A percentile compares a stretch with the other conserved stretches of the same genome.
Conservation (phyloP, 2,329 filamentous ascomycete genomes). For the Paecilomyces variotii region DNA sequence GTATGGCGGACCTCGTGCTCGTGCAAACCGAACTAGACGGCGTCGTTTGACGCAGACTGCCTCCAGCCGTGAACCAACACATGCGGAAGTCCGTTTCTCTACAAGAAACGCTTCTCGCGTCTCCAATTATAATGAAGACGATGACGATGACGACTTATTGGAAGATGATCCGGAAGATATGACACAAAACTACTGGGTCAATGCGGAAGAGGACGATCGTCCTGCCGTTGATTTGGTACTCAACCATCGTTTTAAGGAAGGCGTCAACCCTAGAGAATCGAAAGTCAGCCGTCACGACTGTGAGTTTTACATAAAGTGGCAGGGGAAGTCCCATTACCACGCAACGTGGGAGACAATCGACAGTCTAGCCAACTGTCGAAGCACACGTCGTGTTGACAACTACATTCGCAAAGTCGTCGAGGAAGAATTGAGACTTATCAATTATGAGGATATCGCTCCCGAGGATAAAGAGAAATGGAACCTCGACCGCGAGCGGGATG, state of each 20-base stretch:
- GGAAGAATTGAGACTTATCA: slow-evolving; percentile 68
- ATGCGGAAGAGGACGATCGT: slow-evolving; percentile 64
- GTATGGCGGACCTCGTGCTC: slow-evolving; percentile 69
- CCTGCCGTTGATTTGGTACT: slow-evolving; percentile 88
- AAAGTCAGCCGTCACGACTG: slow-evolving; percentile 57
- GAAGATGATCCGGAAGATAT: slow-evolving; percentile 51
- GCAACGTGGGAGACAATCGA: slow-evolving; percentile 87
- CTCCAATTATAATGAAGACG: slow-evolving; percentile 59
- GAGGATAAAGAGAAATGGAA: slow-evolving; percentile 91
- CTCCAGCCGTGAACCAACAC: slow-evolving; percentile 55
- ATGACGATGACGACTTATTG: slow-evolving; percentile 49
- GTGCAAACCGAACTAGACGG: slow-evolving; percentile 65
- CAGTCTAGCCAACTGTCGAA: slow-evolving; percentile 66
- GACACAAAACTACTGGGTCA: slow-evolving; percentile 63
- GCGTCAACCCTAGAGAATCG: slow-evolving; percentile 36
- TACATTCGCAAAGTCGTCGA: slow-evolving; percentile 81
- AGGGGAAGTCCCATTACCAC: slow-evolving; percentile 89
- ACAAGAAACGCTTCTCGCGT: slow-evolving; percentile 73
- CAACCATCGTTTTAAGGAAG: slow-evolving; percentile 72
- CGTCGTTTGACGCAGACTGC: slow-evolving; percentile 61
- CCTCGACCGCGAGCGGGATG: slow-evolving; percentile 84
- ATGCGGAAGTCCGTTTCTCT: slow-evolving; percentile 83
- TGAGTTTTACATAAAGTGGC: slow-evolving; percentile 93
- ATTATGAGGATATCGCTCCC: slow-evolving; percentile 65
- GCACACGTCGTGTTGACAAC: slow-evolving; percentile 85